These are phyloP conservation scores for Wallacemonas sp. DNA, from an alignment of 208 protist species.

Conservation along the genomic window DNA sequence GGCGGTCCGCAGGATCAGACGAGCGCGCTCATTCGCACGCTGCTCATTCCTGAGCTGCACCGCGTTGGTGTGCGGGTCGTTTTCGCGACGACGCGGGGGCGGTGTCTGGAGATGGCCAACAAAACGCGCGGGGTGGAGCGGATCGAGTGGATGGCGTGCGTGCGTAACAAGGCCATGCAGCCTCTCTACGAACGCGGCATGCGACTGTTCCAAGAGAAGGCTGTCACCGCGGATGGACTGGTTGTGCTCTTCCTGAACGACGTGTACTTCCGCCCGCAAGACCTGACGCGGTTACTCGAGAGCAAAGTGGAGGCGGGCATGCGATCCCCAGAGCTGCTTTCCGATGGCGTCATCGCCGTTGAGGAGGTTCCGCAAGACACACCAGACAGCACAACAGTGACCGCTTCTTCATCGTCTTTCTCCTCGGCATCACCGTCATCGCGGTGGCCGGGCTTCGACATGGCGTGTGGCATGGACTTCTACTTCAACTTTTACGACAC, in stretches of 20 bases:
- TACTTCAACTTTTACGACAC: constrained; percentile 79
- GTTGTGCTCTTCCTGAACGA: constrained; percentile 85
- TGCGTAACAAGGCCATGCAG: constrained; percentile 73
- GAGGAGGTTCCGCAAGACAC: too few relatives aligned
- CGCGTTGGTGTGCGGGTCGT: constrained; percentile 40
- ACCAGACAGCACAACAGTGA: too few relatives aligned
- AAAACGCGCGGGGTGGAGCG: constrained; percentile 38
- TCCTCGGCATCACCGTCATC: not conserved
- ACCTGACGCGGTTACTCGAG: constrained; percentile 66
- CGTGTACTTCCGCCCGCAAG: constrained; percentile 64
- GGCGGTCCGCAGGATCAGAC: not conserved
- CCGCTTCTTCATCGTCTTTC: not conserved
- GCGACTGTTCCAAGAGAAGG: constrained; percentile 29
- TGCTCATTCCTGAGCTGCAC: constrained; percentile 19
- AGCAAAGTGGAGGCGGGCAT: constrained; percentile 39
- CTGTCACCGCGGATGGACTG: constrained; percentile 28
- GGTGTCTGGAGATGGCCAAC: constrained; percentile 27
- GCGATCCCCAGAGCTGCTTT: not conserved
- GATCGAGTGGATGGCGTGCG: constrained; percentile 84
- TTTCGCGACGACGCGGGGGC: constrained; percentile 48
- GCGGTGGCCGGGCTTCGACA: constrained; percentile 39
- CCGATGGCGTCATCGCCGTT: constrained; percentile 35
- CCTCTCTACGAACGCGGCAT: constrained; percentile 67
- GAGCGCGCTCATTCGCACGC: not conserved
- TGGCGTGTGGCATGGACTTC: constrained; percentile 88